phyloP scores from a whole-genome alignment of 2,329 filamentous ascomycete genomes.

The Botrytis deweyae region DNA sequence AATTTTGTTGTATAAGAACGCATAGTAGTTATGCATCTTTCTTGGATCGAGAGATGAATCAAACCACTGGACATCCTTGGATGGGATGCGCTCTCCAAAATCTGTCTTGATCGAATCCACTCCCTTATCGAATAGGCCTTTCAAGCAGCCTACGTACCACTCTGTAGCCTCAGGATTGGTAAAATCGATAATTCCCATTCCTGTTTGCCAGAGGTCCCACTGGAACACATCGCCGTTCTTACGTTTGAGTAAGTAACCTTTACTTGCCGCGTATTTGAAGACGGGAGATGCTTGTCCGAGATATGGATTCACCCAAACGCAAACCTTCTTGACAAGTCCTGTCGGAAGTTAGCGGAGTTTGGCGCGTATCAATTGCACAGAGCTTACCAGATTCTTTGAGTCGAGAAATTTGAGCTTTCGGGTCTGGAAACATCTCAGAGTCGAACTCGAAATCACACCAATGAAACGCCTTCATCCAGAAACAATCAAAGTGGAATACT shows the following conservation, averaged over 20 bases:
- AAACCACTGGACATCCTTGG: conserved; percentile 53
- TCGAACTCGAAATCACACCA: conserved; percentile 66
- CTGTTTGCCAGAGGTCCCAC: conserved; percentile 64
- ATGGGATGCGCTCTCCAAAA: conserved; percentile 61
- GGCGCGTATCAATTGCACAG: background rate
- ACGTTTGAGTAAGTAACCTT: conserved; percentile 59
- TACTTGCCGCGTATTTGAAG: conserved; percentile 54
- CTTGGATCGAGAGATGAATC: conserved; percentile 50
- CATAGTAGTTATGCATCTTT: conserved; percentile 65
- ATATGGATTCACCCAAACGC: conserved; percentile 64
- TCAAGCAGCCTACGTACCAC: conserved; percentile 55
- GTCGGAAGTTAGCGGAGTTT: background rate
- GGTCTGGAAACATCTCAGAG: conserved; percentile 57
- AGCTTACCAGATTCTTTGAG: conserved; percentile 48
- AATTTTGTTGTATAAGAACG: conserved; percentile 59
- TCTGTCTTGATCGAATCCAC: conserved; percentile 64
- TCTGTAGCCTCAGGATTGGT: conserved; percentile 58
- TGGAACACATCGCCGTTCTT: conserved; percentile 60
- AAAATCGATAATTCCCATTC: conserved; percentile 63
- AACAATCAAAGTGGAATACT: conserved; percentile 64
- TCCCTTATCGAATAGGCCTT: conserved; percentile 56
- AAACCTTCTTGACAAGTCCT: conserved; percentile 48
- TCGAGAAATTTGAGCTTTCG: conserved; percentile 52
- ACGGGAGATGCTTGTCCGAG: conserved; percentile 59
- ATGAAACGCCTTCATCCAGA: conserved; percentile 63